phyloP scores from a whole-genome alignment of 768 basidiomycete species.

The Lactarius hatsudake region DNA sequence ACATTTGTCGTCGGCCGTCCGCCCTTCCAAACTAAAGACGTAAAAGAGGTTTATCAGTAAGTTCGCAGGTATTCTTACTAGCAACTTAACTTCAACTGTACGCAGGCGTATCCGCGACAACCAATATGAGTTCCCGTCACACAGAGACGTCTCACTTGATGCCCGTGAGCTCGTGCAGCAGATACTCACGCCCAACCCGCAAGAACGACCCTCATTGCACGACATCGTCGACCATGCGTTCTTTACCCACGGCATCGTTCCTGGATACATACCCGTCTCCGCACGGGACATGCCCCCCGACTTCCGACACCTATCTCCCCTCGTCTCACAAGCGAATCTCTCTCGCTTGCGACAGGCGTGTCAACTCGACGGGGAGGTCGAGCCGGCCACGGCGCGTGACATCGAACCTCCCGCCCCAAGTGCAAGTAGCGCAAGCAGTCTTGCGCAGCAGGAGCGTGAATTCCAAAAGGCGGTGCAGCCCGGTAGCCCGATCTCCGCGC shows the following conservation, averaged over 20 bases:
- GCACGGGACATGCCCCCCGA: conserved; percentile 76
- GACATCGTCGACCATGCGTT: conserved; percentile 84
- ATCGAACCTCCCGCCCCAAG: conserved; percentile 17
- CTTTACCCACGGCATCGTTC: conserved; percentile 80
- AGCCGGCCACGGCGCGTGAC: conserved; percentile 32
- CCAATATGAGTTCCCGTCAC: conserved; percentile 86
- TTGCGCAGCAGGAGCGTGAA: conserved; percentile 89
- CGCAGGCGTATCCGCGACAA: conserved; percentile 87
- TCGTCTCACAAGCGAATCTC: conserved; percentile 67
- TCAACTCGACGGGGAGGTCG: conserved; percentile 62
- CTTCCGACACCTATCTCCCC: conserved; percentile 63
- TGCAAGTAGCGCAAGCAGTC: conserved; percentile 49
- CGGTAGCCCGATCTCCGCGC: conserved; percentile 87
- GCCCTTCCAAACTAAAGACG: conserved; percentile 97
- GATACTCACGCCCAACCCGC: conserved; percentile 85
- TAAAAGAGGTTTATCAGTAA: conserved; percentile 93
- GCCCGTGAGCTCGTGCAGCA: conserved; percentile 75
- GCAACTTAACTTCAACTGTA: conserved; percentile 5
- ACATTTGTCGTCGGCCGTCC: conserved; percentile 93
- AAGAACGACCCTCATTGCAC: conserved; percentile 75
- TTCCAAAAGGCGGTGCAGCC: conserved; percentile 96
- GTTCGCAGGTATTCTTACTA: conserved; percentile 28
- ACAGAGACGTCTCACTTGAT: conserved; percentile 65
- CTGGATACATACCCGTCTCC: conserved; percentile 73
- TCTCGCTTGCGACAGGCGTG: conserved; percentile 59